These are phyloP conservation scores for Pisolithus thermaeus DNA, from an alignment of 1,284 basidiomycete genomes.

Conservation along the genomic window DNA sequence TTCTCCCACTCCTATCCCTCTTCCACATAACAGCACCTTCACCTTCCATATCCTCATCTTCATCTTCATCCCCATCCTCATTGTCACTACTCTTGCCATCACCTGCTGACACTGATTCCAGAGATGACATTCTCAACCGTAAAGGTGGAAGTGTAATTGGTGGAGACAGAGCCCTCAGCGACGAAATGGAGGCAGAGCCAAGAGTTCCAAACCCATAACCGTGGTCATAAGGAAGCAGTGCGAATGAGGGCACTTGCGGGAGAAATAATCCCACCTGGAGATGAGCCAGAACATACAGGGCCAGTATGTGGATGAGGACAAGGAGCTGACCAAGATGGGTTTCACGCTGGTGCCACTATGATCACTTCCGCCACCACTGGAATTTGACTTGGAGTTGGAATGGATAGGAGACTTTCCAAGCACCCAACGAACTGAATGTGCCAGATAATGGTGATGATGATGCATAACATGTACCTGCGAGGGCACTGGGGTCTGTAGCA, in stretches of 20 bases:
- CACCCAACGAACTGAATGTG: conserved; percentile 74
- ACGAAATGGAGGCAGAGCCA: conserved; percentile 37
- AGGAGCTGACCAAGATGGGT: conserved; percentile 33
- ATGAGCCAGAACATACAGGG: conserved; percentile 6
- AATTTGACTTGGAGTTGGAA: background rate
- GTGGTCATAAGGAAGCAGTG: too few species aligned
- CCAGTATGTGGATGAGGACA: conserved; percentile 13
- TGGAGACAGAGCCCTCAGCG: conserved; percentile 54
- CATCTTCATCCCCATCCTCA: conserved; percentile 2
- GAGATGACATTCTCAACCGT: conserved; percentile 36
- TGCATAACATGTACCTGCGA: background rate
- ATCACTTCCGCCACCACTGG: too few species aligned
- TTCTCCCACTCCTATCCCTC: conserved; percentile 14
- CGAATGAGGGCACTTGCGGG: too few species aligned
- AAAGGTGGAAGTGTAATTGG: conserved; percentile 67
- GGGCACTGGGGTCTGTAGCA: background rate
- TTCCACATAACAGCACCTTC: conserved; percentile 10
- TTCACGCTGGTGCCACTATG: conserved; percentile 12
- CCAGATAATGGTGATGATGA: conserved; percentile 48
- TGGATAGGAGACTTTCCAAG: conserved; percentile 88
- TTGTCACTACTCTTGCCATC: background rate
- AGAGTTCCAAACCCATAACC: too few species aligned
- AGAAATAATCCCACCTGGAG: conserved; percentile 3
- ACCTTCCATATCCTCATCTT: conserved; percentile 5
- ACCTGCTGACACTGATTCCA: conserved; percentile 12